These are phyloP conservation scores for Penicillium crustosum DNA, from an alignment of 2,329 filamentous ascomycete species.

Conservation along the genomic window DNA sequence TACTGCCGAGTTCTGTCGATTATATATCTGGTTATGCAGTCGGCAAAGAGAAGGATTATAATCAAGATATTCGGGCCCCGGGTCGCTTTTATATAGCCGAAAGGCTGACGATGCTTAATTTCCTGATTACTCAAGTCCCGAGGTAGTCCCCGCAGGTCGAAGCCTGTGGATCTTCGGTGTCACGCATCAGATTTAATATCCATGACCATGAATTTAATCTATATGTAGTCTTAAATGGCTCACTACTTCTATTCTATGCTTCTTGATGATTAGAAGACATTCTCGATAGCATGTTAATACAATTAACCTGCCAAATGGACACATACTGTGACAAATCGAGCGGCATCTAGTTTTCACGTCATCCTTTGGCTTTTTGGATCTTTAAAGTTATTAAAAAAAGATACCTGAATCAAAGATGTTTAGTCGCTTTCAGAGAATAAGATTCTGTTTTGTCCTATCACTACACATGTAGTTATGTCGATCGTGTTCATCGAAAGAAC, in stretches of 20 bases:
- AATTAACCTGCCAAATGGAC: neutral
- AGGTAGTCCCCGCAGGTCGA: slow-evolving; percentile 5
- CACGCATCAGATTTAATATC: too few species aligned
- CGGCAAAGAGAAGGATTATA: neutral
- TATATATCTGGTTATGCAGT: neutral
- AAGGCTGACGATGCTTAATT: slow-evolving; percentile 9
- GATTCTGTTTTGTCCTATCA: neutral
- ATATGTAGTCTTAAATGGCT: neutral
- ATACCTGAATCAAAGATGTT: too few species aligned
- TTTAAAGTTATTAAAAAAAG: too few species aligned
- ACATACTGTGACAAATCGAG: neutral
- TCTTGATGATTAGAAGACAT: too few species aligned
- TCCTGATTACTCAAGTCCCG: slow-evolving; percentile 27
- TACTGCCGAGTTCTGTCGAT: neutral
- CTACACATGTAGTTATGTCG: neutral
- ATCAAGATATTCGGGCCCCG: neutral
- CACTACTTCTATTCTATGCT: neutral
- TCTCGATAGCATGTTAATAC: too few species aligned
- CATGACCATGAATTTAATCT: too few species aligned
- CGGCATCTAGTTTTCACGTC: neutral
- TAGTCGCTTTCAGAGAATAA: neutral
- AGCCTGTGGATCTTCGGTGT: too few species aligned
- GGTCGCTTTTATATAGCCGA: neutral
- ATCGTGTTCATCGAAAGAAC: neutral
- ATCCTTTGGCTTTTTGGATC: neutral